Evolutionary conservation across 2,329 filamentous ascomycete species (phyloP).

Genomic region (Mycogone perniciosa): DNA sequence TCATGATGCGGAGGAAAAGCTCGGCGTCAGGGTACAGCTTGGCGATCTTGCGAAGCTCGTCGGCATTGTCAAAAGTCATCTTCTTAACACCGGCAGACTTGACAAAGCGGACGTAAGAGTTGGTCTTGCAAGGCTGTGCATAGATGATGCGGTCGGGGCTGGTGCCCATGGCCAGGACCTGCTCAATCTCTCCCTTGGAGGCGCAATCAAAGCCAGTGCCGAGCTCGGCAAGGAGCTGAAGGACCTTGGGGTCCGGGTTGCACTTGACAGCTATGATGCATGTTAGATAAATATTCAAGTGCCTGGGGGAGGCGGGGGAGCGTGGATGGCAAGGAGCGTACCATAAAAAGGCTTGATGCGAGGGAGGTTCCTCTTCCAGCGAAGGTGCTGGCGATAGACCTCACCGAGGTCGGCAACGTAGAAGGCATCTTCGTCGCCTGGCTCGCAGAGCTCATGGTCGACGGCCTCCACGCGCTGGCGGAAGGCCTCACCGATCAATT

Average conservation of each 20-base stretch:
- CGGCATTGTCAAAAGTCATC: conserved; percentile 99
- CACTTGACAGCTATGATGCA: conserved; percentile 80
- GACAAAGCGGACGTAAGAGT: conserved; percentile 92
- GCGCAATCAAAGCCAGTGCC: conserved; percentile 97
- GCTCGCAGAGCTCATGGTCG: conserved; percentile 79
- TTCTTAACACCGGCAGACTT: conserved; percentile 79
- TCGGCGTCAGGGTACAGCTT: conserved; percentile 83
- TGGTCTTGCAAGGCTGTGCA: conserved; percentile 98
- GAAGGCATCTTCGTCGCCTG: conserved; percentile 95
- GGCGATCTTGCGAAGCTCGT: conserved; percentile 97
- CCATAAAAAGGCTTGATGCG: conserved; percentile 96
- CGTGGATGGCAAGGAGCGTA: conserved; percentile 36
- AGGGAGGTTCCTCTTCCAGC: conserved; percentile 92
- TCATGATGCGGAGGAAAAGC: conserved; percentile 89
- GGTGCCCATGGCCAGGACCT: conserved; percentile 75
- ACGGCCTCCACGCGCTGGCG: conserved; percentile 78
- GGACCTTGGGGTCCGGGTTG: conserved; percentile 86
- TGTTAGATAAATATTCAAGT: conserved; percentile 5
- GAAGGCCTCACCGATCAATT: conserved; percentile 80
- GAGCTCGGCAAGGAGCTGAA: conserved; percentile 79
- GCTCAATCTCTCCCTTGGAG: conserved; percentile 94
- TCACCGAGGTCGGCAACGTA: conserved; percentile 97
- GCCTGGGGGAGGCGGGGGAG: not conserved
- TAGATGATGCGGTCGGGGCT: conserved; percentile 93
- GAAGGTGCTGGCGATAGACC: conserved; percentile 95